Conservation (phyloP, 768 basidiomycete species). For the Infundibulicybe gibba region DNA sequence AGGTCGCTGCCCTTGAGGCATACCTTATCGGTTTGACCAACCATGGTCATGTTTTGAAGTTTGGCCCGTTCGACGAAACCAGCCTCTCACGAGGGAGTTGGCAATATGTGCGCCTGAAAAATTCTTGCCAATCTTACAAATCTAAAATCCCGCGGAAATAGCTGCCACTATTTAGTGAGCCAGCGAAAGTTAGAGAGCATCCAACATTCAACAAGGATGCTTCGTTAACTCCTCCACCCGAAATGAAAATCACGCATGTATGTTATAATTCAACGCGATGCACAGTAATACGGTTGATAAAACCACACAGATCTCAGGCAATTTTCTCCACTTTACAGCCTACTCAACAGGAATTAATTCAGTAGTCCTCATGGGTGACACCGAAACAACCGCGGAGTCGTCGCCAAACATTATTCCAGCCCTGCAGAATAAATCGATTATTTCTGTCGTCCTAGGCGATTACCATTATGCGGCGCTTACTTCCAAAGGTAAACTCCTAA, state of each 20-base stretch:
- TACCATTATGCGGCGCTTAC: conserved; percentile 91
- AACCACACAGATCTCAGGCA: conserved; percentile 70
- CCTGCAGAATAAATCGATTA: conserved; percentile 74
- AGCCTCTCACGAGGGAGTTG: conserved; percentile 40
- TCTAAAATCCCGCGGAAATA: conserved; percentile 19
- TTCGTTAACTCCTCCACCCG: conserved; percentile 29
- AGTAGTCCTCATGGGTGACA: conserved; percentile 70
- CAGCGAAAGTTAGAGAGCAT: conserved; percentile 42
- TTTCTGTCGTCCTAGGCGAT: conserved; percentile 88
- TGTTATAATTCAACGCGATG: conserved; percentile 2
- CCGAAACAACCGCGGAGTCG: conserved; percentile 34
- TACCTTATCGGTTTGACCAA: conserved; percentile 80
- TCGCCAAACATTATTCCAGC: conserved; percentile 64
- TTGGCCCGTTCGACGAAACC: conserved; percentile 41
- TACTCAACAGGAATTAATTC: conserved; percentile 72
- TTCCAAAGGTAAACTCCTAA: conserved; percentile 65
- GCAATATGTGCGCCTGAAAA: conserved; percentile 60
- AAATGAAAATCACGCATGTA: conserved; percentile 77
- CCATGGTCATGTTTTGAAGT: conserved; percentile 72
- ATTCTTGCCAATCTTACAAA: not conserved
- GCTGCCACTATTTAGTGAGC: conserved; percentile 75
- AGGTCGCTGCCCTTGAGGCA: conserved; percentile 77
- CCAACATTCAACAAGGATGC: conserved; percentile 34
- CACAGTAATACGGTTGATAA: conserved; percentile 6
- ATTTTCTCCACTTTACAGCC: conserved; percentile 78